These are phyloP conservation scores for Echinosophora koreensis DNA, from an alignment of 306 rosid species.

Conservation along the genomic window DNA sequence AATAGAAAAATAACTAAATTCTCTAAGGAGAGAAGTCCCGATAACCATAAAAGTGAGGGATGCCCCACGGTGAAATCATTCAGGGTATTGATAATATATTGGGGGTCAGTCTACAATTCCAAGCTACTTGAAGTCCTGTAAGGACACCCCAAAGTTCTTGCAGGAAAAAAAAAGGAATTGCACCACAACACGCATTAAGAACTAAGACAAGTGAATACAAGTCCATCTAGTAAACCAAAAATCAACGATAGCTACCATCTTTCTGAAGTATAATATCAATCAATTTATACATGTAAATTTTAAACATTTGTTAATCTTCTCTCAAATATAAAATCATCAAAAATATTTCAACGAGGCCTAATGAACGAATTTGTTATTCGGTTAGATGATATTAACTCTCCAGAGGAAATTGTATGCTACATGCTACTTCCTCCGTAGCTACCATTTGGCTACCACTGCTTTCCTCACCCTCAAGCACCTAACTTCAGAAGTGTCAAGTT, in stretches of 20 bases:
- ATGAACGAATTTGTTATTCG: conserved; percentile 9
- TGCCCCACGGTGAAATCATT: too few species aligned
- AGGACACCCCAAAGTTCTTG: too few species aligned
- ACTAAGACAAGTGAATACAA: background rate
- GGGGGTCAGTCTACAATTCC: too few species aligned
- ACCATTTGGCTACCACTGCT: conserved; percentile 17
- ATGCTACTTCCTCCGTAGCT: conserved; percentile 6
- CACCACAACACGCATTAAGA: too few species aligned
- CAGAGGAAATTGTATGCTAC: conserved; percentile 7
- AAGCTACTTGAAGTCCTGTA: too few species aligned
- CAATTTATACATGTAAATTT: background rate
- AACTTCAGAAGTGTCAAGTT: conserved; percentile 8
- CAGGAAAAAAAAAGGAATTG: too few species aligned
- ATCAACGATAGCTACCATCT: background rate
- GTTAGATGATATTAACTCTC: conserved; percentile 34
- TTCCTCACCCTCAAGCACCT: background rate
- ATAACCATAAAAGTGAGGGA: too few species aligned
- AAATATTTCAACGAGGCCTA: conserved; percentile 24
- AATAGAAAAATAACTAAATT: too few species aligned
- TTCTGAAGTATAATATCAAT: background rate
- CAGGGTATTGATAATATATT: too few species aligned
- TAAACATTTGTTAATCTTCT: conserved; percentile 16
- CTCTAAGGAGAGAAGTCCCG: too few species aligned
- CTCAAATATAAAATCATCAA: background rate
- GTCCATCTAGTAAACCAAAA: background rate